These are phyloP conservation scores for Lyophyllum semitale DNA, from an alignment of 768 basidiomycete species.

Conservation along the genomic window DNA sequence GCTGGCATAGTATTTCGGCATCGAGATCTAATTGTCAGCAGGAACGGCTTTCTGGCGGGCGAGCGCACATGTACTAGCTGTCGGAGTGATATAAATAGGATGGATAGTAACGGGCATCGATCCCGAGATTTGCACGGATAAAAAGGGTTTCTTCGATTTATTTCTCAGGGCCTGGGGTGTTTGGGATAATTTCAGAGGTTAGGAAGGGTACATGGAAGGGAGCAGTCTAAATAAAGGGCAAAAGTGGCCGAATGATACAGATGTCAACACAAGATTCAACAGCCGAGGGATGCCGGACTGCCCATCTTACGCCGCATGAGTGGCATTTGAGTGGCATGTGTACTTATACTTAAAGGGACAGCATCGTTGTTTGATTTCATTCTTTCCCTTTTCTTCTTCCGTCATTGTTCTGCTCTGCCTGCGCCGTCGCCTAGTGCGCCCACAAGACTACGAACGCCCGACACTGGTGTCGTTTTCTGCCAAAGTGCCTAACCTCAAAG, in stretches of 20 bases:
- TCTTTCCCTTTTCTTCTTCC: constrained; percentile 7
- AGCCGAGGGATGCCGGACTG: constrained; percentile 17
- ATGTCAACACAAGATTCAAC: constrained; percentile 6
- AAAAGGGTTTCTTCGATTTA: background rate
- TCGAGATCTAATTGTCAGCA: background rate
- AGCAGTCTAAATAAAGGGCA: background rate
- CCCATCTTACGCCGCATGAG: too few species aligned
- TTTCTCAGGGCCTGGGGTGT: too few species aligned
- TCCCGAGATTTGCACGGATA: background rate
- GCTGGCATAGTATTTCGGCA: background rate
- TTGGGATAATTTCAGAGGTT: too few species aligned
- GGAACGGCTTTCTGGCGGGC: too few species aligned
- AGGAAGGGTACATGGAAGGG: background rate
- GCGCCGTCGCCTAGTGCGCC: constrained; percentile 46
- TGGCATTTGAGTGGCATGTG: too few species aligned
- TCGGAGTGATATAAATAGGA: background rate
- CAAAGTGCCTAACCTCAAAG: constrained; percentile 30
- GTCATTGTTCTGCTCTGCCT: constrained; percentile 18
- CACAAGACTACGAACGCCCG: constrained; percentile 44
- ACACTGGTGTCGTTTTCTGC: constrained; percentile 57
- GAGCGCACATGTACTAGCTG: too few species aligned
- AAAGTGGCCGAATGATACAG: background rate
- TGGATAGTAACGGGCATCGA: background rate
- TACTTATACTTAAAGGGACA: too few species aligned
- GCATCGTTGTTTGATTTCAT: constrained; percentile 3